Conservation (phyloP, 129 eudicot genomes). For the Dittrichia graveolens region DNA sequence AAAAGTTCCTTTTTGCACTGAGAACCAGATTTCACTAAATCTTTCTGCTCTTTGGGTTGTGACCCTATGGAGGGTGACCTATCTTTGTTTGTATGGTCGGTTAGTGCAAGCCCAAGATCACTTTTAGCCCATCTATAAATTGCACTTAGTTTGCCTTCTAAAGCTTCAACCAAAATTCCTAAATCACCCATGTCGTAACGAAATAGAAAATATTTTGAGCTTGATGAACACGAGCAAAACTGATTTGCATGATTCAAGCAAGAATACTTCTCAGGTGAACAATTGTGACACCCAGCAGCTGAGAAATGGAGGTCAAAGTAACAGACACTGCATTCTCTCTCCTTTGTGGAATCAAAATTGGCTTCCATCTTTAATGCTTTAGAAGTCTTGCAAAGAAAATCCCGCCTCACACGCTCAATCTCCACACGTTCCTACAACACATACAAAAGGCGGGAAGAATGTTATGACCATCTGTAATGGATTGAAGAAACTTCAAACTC, state of each 20-base stretch:
- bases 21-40: conserved; percentile 22
- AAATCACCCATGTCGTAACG: conserved; percentile 80
- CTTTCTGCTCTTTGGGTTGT: conserved; percentile 31
- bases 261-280: conserved; percentile 85
- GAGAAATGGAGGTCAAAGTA: conserved; percentile 89
- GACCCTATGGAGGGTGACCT: conserved; percentile 24
- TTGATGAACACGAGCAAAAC: conserved; percentile 75
- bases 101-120: conserved; percentile 77
- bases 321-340: conserved; percentile 92
- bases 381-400: conserved; percentile 67
- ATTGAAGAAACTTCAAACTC: background rate
- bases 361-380: conserved; percentile 81
- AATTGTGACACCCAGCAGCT: conserved; percentile 84
- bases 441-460: conserved; percentile 10
- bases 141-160: conserved; percentile 92
- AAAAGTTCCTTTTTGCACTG: conserved; percentile 20
- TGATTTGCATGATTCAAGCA: conserved; percentile 89
- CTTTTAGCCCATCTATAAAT: conserved; percentile 94
- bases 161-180: conserved; percentile 84
- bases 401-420: conserved; percentile 83
- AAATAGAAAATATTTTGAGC: conserved; percentile 74
- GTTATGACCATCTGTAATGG: background rate
- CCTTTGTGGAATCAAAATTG: conserved; percentile 74
- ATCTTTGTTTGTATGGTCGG: conserved; percentile 55
- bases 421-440: conserved; percentile 70